These are phyloP conservation scores for Euphorbia lathyris DNA, from an alignment of 345 rosid genomes.

Conservation along the genomic window DNA sequence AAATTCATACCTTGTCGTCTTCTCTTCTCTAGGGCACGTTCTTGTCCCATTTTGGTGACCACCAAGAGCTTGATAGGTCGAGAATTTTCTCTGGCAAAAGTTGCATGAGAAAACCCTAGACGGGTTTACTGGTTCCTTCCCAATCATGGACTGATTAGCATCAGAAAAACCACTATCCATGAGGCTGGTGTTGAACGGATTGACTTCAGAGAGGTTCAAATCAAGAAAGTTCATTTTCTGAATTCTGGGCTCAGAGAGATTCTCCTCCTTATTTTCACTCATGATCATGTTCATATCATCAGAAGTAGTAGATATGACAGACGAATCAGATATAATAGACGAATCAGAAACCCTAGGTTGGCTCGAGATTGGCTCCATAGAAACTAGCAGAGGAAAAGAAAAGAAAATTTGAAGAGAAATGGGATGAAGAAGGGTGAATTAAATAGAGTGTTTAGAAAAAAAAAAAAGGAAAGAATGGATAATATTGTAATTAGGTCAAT, in stretches of 20 bases:
- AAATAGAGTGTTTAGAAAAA: too few relatives aligned
- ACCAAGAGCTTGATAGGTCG: conserved; percentile 60
- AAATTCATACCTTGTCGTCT: conserved; percentile 41
- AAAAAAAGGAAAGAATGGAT: conserved; percentile 34
- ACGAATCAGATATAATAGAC: too few relatives aligned
- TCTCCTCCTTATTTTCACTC: conserved; percentile 5
- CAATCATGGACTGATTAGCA: neutral
- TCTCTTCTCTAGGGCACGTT: conserved; percentile 53
- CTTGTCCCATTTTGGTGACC: conserved; percentile 86
- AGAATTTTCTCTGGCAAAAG: conserved; percentile 56
- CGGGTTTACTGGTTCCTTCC: neutral
- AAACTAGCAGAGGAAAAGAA: neutral
- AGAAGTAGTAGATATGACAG: conserved; percentile 33
- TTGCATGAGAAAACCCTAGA: conserved; percentile 45
- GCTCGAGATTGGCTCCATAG: conserved; percentile 33
- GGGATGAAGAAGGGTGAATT: neutral
- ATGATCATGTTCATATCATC: conserved; percentile 5
- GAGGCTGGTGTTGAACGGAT: too few relatives aligned
- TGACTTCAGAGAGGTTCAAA: too few relatives aligned
- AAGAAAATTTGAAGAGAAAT: neutral
- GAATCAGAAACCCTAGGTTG: too few relatives aligned
- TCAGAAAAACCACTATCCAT: neutral
- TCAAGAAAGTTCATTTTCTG: too few relatives aligned
- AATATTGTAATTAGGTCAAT: too few relatives aligned
- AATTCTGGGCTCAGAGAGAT: too few relatives aligned